Evolutionary conservation across 192 early-diverging fungal genomes (phyloP), one percentile per base, ranked within the genome.

Genomic region (Gaertneriomyces sp.): DNA sequence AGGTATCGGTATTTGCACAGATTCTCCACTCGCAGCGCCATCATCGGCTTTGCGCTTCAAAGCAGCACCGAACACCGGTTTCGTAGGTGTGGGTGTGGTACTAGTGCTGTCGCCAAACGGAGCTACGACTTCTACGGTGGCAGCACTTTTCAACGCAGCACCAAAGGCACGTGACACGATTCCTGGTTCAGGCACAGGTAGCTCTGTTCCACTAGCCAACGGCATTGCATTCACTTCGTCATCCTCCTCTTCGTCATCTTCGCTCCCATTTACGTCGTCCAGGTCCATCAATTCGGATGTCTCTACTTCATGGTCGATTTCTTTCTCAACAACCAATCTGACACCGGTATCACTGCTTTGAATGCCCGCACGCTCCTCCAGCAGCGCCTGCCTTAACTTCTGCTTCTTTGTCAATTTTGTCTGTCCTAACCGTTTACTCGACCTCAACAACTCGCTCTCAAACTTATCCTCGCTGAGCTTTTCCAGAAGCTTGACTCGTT

Each of bases 331-430:
- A 40, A 68, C 45, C 19, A 81, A 50, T 2, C 68, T 10, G 4
- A 65, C 49, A n/a, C 7, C 45, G 2, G 64, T 53, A 55, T 81
- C 79, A 6, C 77, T 65, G 20, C 53, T 25, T 19, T 70, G 42
- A 7, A 80, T 49, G 4, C 81, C 81, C 39, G 51, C 61, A n/a
- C 79, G 53, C 60, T 82, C 75, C 64, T 83, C 74, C 53, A 70
- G 45, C 57, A 79, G 60, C 6, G 81, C 74, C 61, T 70, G 61
- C 0, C 75, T 58, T 64, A 82, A 60, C 56, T 66, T 77, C 58
- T 82, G 76, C 19, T 64, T 61, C 9, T 74, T 72, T 5, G 78
- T 76, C 46, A 72, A 53, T 70, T 83, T 77, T 71, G 33, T 49
- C 39, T 58, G 61, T 57, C 83, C 75, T 8, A 80, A 60, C n/a